Percentiles rank a stretch among this genome's conserved stretches.
phyloP scores from a whole-genome alignment of 78 protist genomes.

The Protostelium mycophagum region DNA sequence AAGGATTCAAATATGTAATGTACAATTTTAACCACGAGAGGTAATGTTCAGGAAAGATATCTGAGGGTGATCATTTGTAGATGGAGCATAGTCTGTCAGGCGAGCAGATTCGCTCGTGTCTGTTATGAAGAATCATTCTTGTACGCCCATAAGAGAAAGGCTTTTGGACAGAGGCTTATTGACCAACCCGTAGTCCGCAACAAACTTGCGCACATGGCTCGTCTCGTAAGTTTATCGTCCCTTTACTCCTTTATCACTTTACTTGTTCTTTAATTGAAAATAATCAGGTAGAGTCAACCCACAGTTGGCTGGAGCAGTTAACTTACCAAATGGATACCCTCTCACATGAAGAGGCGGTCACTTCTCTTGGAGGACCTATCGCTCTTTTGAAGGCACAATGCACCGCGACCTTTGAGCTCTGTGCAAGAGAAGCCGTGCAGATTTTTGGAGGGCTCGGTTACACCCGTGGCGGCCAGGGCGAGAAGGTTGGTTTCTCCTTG shows the following conservation, averaged over 20 bases:
- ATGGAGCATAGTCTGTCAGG: constrained; percentile 20
- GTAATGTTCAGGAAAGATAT: neutral
- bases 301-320: constrained; percentile 30
- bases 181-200: constrained; percentile 45
- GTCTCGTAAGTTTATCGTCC: neutral
- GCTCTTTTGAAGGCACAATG: constrained; percentile 58
- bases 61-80: constrained; percentile 27
- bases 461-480: constrained; percentile 11
- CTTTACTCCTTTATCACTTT: neutral
- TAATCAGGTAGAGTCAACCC: constrained; percentile 38
- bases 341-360: constrained; percentile 9
- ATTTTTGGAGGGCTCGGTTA: constrained; percentile 14
- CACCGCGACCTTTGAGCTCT: constrained; percentile 42
- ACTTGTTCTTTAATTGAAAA: neutral
- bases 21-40: constrained; percentile 3
- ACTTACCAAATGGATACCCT: constrained; percentile 24
- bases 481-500: too few relatives aligned
- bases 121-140: constrained; percentile 8
- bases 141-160: constrained; percentile 6
- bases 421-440: constrained; percentile 53
- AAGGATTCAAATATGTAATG: constrained; percentile 9
- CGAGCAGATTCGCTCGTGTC: constrained; percentile 29
- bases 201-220: constrained; percentile 46
- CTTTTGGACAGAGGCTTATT: constrained; percentile 22
- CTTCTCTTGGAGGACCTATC: constrained; percentile 18